phyloP scores from a whole-genome alignment of 306 rosid species.

The Cyclanthera cordifolia region DNA sequence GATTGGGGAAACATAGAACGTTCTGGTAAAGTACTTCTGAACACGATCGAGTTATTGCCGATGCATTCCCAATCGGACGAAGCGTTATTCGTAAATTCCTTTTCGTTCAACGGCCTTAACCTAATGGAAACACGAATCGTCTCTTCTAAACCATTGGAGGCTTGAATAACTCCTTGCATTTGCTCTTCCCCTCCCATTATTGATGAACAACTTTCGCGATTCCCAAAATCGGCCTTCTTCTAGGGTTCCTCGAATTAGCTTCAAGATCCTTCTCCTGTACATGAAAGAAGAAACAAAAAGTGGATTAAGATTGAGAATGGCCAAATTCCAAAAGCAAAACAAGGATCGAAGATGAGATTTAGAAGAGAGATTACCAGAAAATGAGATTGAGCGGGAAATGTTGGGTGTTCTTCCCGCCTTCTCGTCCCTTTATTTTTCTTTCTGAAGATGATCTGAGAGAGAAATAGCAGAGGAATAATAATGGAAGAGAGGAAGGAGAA shows the following conservation, averaged over 20 bases:
- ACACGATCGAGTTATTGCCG: conserved; percentile 30
- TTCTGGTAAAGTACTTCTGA: conserved; percentile 30
- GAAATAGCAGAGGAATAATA: neutral
- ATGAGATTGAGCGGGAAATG: neutral
- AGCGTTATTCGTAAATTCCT: conserved; percentile 36
- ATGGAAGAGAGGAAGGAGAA: neutral
- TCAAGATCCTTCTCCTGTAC: conserved; percentile 11
- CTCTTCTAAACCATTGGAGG: conserved; percentile 35
- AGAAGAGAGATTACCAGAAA: neutral
- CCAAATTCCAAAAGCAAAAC: no score
- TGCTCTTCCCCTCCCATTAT: conserved; percentile 20
- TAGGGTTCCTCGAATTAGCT: neutral
- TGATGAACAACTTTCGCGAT: neutral
- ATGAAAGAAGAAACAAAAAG: no score
- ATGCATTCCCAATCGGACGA: conserved; percentile 49
- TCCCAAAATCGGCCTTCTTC: neutral
- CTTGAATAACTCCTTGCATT: conserved; percentile 1
- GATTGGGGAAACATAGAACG: conserved; percentile 32
- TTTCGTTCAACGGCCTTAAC: conserved; percentile 66
- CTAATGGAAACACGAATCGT: conserved; percentile 59
- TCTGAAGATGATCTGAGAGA: neutral
- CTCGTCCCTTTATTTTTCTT: no score
- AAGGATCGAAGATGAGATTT: neutral
- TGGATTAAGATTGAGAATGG: neutral
- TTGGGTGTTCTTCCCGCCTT: conserved; percentile 12